Percentiles rank a stretch among this genome's conserved stretches.
Conservation (phyloP, 148 eudicot genomes). For the Chenopodium album region DNA sequence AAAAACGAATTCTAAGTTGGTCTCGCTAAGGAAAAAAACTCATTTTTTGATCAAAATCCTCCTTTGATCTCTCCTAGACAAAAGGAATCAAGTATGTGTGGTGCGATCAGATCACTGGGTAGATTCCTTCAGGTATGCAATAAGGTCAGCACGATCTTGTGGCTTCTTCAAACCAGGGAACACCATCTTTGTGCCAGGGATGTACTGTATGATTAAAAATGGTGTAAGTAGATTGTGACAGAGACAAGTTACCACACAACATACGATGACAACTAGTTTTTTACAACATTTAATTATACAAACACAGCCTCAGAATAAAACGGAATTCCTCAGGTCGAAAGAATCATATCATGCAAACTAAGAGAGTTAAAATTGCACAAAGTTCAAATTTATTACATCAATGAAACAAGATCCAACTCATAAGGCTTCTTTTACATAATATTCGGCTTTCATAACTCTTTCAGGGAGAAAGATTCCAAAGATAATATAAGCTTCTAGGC, state of each 20-base stretch:
- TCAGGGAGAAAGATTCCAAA: neutral
- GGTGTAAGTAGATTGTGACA: neutral
- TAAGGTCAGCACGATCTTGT: slow-evolving; percentile 72
- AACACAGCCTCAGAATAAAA: no score
- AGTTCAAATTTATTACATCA: no score
- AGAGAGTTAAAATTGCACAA: no score
- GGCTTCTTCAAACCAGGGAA: slow-evolving; percentile 89
- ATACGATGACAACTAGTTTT: neutral
- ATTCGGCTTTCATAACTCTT: no score
- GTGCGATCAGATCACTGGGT: slow-evolving; percentile 23
- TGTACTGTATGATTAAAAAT: slow-evolving; percentile 45
- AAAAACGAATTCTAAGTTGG: slow-evolving; percentile 20
- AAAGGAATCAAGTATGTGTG: neutral
- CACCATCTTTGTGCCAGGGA: slow-evolving; percentile 84
- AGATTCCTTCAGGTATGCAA: slow-evolving; percentile 63
- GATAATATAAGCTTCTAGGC: neutral
- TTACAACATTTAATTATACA: neutral
- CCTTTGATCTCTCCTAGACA: slow-evolving; percentile 22
- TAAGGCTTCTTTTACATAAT: neutral
- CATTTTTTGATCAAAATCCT: slow-evolving; percentile 12
- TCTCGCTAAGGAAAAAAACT: slow-evolving; percentile 16
- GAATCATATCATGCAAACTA: no score
- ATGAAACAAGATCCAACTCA: neutral
- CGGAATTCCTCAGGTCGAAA: no score
- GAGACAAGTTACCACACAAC: neutral